These are phyloP conservation scores for Saksenaea oblongispora DNA, from an alignment of 371 early-diverging fungal species.

Conservation along the genomic window DNA sequence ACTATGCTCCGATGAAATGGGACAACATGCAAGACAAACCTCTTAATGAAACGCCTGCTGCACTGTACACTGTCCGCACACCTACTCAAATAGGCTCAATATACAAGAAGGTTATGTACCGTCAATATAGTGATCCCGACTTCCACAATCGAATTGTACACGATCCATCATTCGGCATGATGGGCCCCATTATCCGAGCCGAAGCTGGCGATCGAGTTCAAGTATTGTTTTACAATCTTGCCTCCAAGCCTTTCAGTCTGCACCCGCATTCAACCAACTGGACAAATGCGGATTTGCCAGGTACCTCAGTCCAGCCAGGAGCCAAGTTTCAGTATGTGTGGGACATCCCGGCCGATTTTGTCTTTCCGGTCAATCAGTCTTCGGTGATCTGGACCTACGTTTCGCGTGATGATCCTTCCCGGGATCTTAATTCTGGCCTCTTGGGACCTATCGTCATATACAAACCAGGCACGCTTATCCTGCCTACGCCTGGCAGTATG, in stretches of 20 bases:
- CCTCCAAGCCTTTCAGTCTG: constrained; percentile 41
- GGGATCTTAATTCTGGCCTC: constrained; percentile 48
- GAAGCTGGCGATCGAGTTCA: constrained; percentile 52
- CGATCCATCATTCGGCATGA: constrained; percentile 39
- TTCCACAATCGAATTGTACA: constrained; percentile 32
- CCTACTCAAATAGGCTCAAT: constrained; percentile 37
- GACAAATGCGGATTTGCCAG: constrained; percentile 16
- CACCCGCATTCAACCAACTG: constrained; percentile 40
- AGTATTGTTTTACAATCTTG: constrained; percentile 45
- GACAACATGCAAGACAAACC: constrained; percentile 41
- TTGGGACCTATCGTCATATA: constrained; percentile 53
- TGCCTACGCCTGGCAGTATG: constrained; percentile 30
- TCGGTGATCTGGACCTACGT: constrained; percentile 50
- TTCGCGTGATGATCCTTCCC: constrained; percentile 32
- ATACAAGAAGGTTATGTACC: constrained; percentile 45
- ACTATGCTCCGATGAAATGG: constrained; percentile 49
- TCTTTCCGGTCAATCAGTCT: constrained; percentile 30
- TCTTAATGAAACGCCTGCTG: constrained; percentile 26
- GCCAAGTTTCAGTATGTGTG: constrained; percentile 44
- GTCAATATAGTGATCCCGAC: constrained; percentile 42
- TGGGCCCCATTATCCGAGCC: constrained; percentile 55
- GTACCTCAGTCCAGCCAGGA: constrained; percentile 31
- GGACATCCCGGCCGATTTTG: constrained; percentile 37
- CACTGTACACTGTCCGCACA: constrained; percentile 28
- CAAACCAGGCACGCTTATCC: constrained; percentile 29